phyloP scores from a whole-genome alignment of 2,329 filamentous ascomycete genomes.

The Calonectria henricotiae region DNA sequence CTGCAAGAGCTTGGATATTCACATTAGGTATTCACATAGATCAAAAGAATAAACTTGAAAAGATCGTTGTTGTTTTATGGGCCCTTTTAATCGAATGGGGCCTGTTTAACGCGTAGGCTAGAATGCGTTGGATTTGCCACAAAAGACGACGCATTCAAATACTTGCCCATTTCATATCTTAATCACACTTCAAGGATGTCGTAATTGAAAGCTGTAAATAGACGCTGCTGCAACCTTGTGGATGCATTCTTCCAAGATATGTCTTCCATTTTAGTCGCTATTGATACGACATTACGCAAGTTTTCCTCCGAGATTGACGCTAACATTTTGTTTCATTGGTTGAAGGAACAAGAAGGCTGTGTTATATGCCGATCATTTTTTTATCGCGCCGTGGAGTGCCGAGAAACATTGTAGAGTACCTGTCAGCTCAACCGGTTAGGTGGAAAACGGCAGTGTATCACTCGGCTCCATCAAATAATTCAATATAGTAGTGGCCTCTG shows the following conservation, averaged over 20 bases:
- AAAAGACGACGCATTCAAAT: not conserved
- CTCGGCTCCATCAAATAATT: not conserved
- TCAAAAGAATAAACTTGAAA: too few species aligned
- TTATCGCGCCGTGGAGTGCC: not conserved
- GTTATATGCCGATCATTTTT: not conserved
- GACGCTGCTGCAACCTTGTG: not conserved
- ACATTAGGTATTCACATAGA: too few species aligned
- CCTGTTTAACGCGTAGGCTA: too few species aligned
- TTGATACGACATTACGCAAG: conserved; percentile 13
- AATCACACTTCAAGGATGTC: not conserved
- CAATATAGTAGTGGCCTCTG: too few species aligned
- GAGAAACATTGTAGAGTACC: not conserved
- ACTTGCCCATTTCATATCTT: not conserved
- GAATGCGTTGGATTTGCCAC: not conserved
- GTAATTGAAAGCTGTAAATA: not conserved
- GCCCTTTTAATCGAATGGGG: too few species aligned
- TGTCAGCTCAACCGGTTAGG: not conserved
- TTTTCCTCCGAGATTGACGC: conserved; percentile 8
- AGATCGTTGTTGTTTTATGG: too few species aligned
- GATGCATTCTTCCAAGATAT: not conserved
- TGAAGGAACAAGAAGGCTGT: not conserved
- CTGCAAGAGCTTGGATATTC: too few species aligned
- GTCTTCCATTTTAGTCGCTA: not conserved
- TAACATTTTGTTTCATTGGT: not conserved
- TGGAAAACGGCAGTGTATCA: not conserved